Evolutionary conservation across 331 rosid genomes (phyloP).

Genomic region (Pyrus hybrid): DNA sequence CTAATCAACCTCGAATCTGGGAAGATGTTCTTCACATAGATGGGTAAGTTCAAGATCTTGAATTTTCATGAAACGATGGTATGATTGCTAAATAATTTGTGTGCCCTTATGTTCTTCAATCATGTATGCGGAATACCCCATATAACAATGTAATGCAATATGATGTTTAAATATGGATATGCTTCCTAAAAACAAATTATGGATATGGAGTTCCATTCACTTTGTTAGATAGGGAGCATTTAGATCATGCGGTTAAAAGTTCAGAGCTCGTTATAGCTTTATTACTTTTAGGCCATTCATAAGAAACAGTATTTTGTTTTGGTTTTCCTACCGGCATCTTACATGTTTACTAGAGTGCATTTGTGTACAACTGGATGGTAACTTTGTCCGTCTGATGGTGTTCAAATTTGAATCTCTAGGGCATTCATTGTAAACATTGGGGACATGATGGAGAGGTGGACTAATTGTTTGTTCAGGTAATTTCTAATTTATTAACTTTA

Average conservation of each 20-base stretch:
- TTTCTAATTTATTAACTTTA: not conserved
- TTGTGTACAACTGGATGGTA: too few species aligned
- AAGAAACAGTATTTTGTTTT: not conserved
- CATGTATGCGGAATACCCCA: too few species aligned
- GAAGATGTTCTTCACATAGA: conserved; percentile 66
- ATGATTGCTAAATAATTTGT: not conserved
- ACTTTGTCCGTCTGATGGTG: not conserved
- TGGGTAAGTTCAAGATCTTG: conserved; percentile 40
- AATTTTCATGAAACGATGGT: not conserved
- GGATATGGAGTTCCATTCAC: not conserved
- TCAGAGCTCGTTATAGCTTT: not conserved
- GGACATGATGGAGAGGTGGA: conserved; percentile 95
- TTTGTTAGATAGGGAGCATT: not conserved
- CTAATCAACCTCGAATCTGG: conserved; percentile 63
- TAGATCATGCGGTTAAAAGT: not conserved
- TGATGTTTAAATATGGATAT: too few species aligned
- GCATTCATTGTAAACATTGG: conserved; percentile 80
- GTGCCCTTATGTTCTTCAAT: not conserved
- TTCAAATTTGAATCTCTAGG: conserved; percentile 35
- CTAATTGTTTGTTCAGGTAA: conserved; percentile 81
- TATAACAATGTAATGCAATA: too few species aligned
- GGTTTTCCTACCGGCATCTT: not conserved
- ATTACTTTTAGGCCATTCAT: not conserved
- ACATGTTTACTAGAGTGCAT: not conserved
- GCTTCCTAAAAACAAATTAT: not conserved